Evolutionary conservation across 371 early-diverging fungal genomes (phyloP).

Genomic region (Racocetra persica): DNA sequence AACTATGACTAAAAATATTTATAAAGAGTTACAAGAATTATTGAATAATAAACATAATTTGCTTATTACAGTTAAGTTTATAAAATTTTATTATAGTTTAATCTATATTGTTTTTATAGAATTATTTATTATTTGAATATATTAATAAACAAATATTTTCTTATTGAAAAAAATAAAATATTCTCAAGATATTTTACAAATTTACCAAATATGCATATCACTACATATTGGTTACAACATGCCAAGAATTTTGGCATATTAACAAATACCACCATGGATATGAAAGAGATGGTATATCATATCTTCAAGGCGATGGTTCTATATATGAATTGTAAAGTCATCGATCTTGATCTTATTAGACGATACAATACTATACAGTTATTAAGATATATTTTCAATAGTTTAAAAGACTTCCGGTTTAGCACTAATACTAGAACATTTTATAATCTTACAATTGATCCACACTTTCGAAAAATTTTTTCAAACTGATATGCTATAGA

Average conservation of each 20-base stretch:
- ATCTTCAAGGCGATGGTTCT: neutral
- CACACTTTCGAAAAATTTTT: neutral
- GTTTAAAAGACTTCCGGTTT: neutral
- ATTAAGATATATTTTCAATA: neutral
- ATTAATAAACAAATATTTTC: no score
- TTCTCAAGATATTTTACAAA: neutral
- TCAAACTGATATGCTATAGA: neutral
- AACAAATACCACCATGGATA: neutral
- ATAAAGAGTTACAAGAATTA: no score
- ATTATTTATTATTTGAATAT: no score
- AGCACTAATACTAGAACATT: no score
- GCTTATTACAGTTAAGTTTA: no score
- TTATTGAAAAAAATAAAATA: neutral
- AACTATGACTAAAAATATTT: no score
- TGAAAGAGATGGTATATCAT: neutral
- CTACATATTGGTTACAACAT: constrained; percentile 4
- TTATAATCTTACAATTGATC: neutral
- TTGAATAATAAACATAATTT: no score
- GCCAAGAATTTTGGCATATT: neutral
- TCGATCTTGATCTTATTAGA: neutral
- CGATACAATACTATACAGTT: neutral
- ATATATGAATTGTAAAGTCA: neutral
- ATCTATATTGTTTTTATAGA: no score
- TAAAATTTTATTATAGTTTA: no score
- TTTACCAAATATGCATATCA: constrained; percentile 4